These are phyloP conservation scores for Vigna radiata DNA, from an alignment of 306 rosid species.

Conservation along the genomic window DNA sequence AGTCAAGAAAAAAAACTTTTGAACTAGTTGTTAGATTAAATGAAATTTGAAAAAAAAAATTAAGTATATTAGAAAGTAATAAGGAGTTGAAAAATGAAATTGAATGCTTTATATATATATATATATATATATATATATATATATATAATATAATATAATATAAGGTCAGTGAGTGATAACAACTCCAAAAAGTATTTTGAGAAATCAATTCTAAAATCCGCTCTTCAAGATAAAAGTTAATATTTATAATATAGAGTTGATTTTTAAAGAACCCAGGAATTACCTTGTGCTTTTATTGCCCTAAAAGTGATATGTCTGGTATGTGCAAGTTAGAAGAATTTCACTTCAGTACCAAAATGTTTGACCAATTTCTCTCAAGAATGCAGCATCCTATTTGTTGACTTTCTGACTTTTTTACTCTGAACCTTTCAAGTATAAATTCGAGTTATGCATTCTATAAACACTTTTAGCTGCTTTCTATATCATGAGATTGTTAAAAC, in stretches of 20 bases:
- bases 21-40: background rate
- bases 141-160: background rate
- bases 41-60: background rate
- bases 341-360: background rate
- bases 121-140: no score
- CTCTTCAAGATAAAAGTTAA: background rate
- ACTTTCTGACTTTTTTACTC: background rate
- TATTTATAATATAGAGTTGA: background rate
- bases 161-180: background rate
- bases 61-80: background rate
- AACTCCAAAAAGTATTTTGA: background rate
- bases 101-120: background rate
- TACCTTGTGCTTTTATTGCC: constrained; percentile 1
- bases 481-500: constrained; percentile 9
- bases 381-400: constrained; percentile 21
- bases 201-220: background rate
- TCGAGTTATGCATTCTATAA: constrained; percentile 7
- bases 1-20: background rate
- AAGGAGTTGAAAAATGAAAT: background rate
- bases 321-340: background rate
- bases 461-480: constrained; percentile 1
- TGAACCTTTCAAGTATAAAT: background rate
- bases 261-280: constrained; percentile 13
- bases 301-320: background rate
- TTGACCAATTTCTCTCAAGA: constrained; percentile 17